phyloP scores from a whole-genome alignment of 1,139 yeast species.

The Sugiyamaella xylanicola region DNA sequence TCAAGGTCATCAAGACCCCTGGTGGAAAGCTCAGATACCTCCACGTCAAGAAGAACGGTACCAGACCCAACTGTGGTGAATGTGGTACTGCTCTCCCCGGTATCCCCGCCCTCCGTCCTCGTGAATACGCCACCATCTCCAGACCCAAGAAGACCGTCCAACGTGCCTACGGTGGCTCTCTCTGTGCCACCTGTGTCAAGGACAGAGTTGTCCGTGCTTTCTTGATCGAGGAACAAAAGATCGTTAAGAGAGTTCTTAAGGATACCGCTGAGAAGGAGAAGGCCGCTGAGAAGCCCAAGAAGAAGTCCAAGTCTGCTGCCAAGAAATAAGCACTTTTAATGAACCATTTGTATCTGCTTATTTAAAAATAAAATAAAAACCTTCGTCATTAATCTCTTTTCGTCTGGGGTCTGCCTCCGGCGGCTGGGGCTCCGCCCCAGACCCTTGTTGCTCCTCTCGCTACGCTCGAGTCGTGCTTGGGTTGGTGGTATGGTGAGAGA shows the following conservation, averaged over 20 bases:
- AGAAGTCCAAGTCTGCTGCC: conserved; percentile 30
- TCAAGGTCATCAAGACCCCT: conserved; percentile 99
- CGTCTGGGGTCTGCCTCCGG: not conserved
- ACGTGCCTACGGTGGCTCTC: conserved; percentile 99
- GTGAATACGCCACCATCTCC: conserved; percentile 92
- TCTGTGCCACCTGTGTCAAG: conserved; percentile 98
- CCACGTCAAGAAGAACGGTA: conserved; percentile 92
- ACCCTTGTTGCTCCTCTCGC: not conserved
- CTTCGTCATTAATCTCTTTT: conserved; percentile 3
- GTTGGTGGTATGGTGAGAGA: not conserved
- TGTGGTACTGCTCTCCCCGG: conserved; percentile 93
- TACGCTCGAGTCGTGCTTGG: not conserved
- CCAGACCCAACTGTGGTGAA: conserved; percentile 99
- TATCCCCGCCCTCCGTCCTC: conserved; percentile 90
- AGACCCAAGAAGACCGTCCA: conserved; percentile 97
- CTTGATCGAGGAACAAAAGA: conserved; percentile 99
- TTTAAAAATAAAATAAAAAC: conserved; percentile 7
- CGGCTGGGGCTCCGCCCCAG: conserved; percentile 6
- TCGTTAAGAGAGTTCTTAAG: conserved; percentile 97
- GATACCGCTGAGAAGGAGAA: conserved; percentile 88
- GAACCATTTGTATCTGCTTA: conserved; percentile 14
- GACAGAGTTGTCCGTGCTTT: conserved; percentile 99
- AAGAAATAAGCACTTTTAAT: conserved; percentile 21
- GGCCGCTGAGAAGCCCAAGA: conserved; percentile 53
- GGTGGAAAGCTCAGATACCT: conserved; percentile 98